Base-by-base conservation (phyloP, 768 basidiomycete species). In the Melanogaster broomeanus region DNA sequence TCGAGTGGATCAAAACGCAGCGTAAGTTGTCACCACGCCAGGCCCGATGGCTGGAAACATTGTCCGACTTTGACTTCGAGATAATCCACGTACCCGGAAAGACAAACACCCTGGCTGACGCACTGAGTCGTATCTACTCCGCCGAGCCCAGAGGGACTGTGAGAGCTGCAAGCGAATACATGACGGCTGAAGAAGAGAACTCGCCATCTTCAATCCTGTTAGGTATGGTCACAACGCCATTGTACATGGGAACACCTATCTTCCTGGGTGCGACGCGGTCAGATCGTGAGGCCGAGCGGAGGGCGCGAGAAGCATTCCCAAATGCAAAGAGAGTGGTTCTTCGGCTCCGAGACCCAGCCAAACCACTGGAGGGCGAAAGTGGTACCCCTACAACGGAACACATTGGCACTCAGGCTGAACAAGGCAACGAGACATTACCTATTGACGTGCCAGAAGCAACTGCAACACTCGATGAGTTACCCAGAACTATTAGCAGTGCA, bases 1-100 rank as follows among this genome's bases (percentile, higher is more conserved):
- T 72, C 0, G 55, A 52, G 6, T 51, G 57, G 42, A 42, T 72
- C 6, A 18, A 47, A 19, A 56, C 45, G 1, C 65, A 72, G 34
- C 46, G 48, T 24, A 49, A 62, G n/a, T 19, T 71, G 42, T 63
- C 65, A 0, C 54, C 43, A 0, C 34, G 62, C 10, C 70, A 71
- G 49, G 49, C 49, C 0, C 49, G 62, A 0, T 72, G 69, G 71
- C 24, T 66, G 1, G 65, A 69, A 31, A 19, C 39, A 6, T 25
- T 73, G 0, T 49, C 48, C 9, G 56, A 67, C n/a, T 73, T 67
- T 39, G 53, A 72, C 46, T 70, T 66, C 34, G 38, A 48, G 2
- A 59, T 73, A 1, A 25, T 54, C 2, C 67, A 72, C 42, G 39
- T 72, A 11, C 61, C 61, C 1, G 69, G 71, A 0, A 34, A 25